phyloP scores from a whole-genome alignment of 208 protist species.

The Leishmania tarentolae region DNA sequence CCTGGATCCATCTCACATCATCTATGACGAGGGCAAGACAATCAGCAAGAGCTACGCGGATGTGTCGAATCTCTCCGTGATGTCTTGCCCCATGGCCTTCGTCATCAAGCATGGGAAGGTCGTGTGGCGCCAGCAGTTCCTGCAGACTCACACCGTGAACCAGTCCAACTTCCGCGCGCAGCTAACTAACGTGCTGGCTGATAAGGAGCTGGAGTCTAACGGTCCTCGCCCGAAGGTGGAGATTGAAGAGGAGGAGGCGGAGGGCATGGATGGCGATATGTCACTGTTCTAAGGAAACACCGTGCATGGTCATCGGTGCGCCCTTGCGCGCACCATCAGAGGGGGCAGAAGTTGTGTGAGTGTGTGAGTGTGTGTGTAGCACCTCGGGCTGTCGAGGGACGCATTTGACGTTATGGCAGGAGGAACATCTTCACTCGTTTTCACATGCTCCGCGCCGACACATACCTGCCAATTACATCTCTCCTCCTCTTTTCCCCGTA shows the following conservation, averaged over 20 bases:
- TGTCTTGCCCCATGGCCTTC: constrained; percentile 92
- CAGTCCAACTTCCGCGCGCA: constrained; percentile 92
- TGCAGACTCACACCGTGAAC: constrained; percentile 83
- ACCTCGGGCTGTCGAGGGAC: neutral
- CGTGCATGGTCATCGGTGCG: neutral
- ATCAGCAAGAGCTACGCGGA: constrained; percentile 78
- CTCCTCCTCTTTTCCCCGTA: neutral
- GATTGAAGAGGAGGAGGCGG: constrained; percentile 89
- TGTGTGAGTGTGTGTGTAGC: neutral
- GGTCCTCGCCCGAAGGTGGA: constrained; percentile 82
- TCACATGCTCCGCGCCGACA: neutral
- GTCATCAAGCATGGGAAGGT: constrained; percentile 85
- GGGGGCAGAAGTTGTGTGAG: neutral
- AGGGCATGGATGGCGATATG: constrained; percentile 89
- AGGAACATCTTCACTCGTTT: neutral
- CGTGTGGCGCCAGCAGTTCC: constrained; percentile 91
- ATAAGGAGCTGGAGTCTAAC: constrained; percentile 82
- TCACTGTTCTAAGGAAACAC: constrained; percentile 76
- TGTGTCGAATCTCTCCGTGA: constrained; percentile 77
- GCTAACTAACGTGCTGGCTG: constrained; percentile 77
- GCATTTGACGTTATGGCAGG: neutral
- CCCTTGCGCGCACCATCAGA: neutral
- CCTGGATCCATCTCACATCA: constrained; percentile 72
- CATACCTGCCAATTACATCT: neutral
- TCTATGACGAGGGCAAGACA: constrained; percentile 87